Conservation (phyloP, 1,139 yeast species). For the Pichia kudriavzevii region DNA sequence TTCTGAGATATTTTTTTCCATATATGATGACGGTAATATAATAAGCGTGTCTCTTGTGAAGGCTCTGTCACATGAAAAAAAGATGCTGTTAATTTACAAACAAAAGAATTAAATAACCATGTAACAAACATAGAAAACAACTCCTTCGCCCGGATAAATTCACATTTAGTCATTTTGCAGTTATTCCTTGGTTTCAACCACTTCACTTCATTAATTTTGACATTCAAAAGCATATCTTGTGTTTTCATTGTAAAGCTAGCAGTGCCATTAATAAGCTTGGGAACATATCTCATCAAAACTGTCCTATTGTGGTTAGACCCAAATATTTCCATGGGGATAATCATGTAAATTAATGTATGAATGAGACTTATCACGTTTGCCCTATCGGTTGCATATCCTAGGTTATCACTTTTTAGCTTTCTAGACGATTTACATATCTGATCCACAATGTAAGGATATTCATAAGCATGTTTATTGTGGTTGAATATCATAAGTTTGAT, state of each 20-base stretch:
- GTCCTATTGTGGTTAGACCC: constrained; percentile 49
- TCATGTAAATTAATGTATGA: constrained; percentile 34
- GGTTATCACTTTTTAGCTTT: constrained; percentile 1
- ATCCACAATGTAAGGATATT: constrained; percentile 28
- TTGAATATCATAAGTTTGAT: constrained; percentile 20
- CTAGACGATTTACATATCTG: constrained; percentile 22
- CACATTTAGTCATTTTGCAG: constrained; percentile 32
- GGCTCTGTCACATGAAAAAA: constrained; percentile 67
- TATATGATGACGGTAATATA: constrained; percentile 50
- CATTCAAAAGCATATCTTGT: constrained; percentile 24
- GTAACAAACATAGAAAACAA: constrained; percentile 37
- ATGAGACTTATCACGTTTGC: constrained; percentile 35
- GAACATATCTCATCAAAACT: constrained; percentile 33
- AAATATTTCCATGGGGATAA: constrained; percentile 48
- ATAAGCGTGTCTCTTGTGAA: constrained; percentile 33
- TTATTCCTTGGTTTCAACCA: constrained; percentile 39
- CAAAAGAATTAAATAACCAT: constrained; percentile 51
- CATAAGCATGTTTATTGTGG: constrained; percentile 23
- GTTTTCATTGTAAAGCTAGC: constrained; percentile 29
- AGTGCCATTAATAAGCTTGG: constrained; percentile 34
- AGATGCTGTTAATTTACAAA: constrained; percentile 41
- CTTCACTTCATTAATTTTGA: constrained; percentile 34
- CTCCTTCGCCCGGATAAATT: constrained; percentile 28
- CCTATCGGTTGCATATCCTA: constrained; percentile 25
- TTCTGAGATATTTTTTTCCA: constrained; percentile 46